Conservation (phyloP, 139 green algal genomes). For the Closterium sp. region DNA sequence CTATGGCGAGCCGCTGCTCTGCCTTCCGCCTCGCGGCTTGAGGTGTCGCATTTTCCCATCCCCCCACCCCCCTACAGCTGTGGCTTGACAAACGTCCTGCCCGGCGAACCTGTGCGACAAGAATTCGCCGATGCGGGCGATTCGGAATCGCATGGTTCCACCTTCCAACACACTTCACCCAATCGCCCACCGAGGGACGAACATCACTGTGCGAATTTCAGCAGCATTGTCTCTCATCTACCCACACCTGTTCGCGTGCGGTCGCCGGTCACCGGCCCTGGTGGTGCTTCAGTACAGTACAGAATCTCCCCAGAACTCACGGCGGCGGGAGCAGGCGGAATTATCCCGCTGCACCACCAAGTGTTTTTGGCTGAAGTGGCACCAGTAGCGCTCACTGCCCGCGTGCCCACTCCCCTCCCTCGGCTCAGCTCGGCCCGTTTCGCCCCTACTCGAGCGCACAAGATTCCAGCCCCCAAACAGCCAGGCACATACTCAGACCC, state of each 20-base stretch:
- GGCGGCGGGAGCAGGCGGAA: not conserved
- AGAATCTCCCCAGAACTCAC: no score
- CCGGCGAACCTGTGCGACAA: not conserved
- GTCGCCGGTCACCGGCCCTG: no score
- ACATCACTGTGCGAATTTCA: not conserved
- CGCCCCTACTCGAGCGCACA: not conserved
- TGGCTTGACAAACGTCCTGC: no score
- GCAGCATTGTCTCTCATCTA: not conserved
- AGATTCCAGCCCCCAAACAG: not conserved
- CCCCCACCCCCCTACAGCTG: no score
- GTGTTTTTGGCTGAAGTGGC: not conserved
- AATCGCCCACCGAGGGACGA: not conserved
- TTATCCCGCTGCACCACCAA: not conserved
- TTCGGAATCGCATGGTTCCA: not conserved
- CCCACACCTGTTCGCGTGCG: not conserved
- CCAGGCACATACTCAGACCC: not conserved
- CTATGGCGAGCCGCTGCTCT: not conserved
- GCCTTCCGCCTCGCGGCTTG: not conserved
- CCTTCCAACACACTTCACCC: not conserved
- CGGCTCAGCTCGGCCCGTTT: not conserved
- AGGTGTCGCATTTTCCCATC: not conserved
- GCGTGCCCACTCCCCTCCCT: not conserved
- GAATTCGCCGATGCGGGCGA: not conserved
- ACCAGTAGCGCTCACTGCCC: not conserved
- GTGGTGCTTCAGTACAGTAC: not conserved